phyloP scores from a whole-genome alignment of 106 monocot genomes.

The Dioscorea zingiberensis region DNA sequence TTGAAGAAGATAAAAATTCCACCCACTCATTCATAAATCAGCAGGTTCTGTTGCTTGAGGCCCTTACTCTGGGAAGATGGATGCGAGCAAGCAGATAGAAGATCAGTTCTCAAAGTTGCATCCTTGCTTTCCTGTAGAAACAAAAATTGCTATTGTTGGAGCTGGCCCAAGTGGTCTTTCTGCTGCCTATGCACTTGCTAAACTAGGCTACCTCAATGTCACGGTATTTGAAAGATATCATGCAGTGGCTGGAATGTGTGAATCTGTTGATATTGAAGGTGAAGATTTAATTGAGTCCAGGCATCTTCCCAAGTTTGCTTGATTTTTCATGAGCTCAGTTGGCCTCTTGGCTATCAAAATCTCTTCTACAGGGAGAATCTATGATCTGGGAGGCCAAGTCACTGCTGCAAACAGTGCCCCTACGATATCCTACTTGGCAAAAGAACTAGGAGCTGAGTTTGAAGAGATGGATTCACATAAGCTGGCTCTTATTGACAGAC shows the following conservation, averaged over 20 bases:
- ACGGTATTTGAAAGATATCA: slow-evolving; percentile 35
- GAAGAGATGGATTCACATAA: slow-evolving; percentile 48
- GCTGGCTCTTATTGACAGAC: slow-evolving; percentile 41
- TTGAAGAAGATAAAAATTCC: no score
- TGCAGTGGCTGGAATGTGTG: slow-evolving; percentile 49
- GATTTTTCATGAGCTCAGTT: no score
- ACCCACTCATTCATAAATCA: background rate
- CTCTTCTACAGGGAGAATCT: slow-evolving; percentile 22
- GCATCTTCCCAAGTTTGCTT: no score
- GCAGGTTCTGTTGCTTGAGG: slow-evolving; percentile 2
- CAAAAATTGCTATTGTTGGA: slow-evolving; percentile 41
- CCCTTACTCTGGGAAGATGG: slow-evolving; percentile 16
- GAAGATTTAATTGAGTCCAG: background rate
- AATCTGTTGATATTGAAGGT: slow-evolving; percentile 49
- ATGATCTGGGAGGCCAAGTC: slow-evolving; percentile 59
- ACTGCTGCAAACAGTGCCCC: slow-evolving; percentile 55
- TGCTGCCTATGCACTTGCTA: slow-evolving; percentile 46
- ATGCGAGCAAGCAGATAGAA: slow-evolving; percentile 16
- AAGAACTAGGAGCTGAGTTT: slow-evolving; percentile 37
- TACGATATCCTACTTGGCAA: slow-evolving; percentile 37
- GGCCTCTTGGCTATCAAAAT: no score
- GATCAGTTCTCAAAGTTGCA: slow-evolving; percentile 44
- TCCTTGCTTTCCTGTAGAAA: slow-evolving; percentile 30
- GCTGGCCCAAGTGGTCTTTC: slow-evolving; percentile 53
- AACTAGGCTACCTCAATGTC: slow-evolving; percentile 41